Evolutionary conservation across 2,329 filamentous ascomycete species (phyloP), one percentile per base, ranked within the genome.

Genomic region (Passalora sequoiae): DNA sequence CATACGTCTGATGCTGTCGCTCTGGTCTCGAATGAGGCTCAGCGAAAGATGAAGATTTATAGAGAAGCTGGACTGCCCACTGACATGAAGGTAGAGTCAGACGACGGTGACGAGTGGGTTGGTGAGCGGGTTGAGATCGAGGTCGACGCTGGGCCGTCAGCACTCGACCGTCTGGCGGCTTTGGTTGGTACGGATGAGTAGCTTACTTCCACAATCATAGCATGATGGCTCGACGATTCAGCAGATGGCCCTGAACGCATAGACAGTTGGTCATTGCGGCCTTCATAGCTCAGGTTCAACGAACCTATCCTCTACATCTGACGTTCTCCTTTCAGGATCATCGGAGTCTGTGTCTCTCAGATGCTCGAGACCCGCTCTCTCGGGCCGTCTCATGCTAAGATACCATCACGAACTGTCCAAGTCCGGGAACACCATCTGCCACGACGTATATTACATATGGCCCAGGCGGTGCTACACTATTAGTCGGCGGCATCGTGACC

Each of bases 381-480:
- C n/a, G n/a, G n/a, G n/a, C n/a, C 7, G 28, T 30, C 28, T 30
- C 28, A 12, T 19, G 15, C 36, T 31, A 47, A 12, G 41, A 36
- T 12, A 73, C 68, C 54, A 59, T 57, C 17, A 77, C 72, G 55
- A 74, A 75, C 54, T 75, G 70, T 1, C 75, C 75, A 44, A 75
- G 56, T 7, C 67, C 70, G 4, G 74, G 75, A 15, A 77, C 68
- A 4, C 75, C 75, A 55, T 78, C 71, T n/a, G 70, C 70, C 28
- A 80, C 62, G 31, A 80, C 70, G 55, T 77, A 81, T n/a, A 80
- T 59, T 13, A 80, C 73, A 58, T 79, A 80, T 39, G 76, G 76
- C 30, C 77, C 77, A 12, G 76, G 72, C 36, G 77, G 77, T 9
- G 72, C 72, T 30, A 79, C 61, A 49, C 72, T 76, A 52, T 62